These are phyloP conservation scores for Solidago caesia DNA, from an alignment of 129 eudicot species.

Conservation along the genomic window DNA sequence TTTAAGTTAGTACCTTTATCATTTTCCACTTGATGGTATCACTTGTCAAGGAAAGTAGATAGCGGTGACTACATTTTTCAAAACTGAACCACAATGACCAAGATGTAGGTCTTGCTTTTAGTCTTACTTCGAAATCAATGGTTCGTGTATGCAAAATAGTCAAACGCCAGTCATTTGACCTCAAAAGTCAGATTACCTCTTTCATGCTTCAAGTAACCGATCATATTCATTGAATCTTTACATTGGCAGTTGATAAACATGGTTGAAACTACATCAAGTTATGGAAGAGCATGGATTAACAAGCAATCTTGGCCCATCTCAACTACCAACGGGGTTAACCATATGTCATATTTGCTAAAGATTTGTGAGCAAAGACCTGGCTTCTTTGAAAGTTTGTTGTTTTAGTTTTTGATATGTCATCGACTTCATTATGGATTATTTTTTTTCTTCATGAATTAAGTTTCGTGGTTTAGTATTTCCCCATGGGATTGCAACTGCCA, in stretches of 20 bases:
- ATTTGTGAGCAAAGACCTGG: slow-evolving; percentile 25
- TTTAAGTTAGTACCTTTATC: no score
- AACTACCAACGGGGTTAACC: slow-evolving; percentile 4
- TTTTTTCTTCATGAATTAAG: slow-evolving; percentile 13
- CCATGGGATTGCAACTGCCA: slow-evolving; percentile 16
- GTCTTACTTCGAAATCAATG: not conserved
- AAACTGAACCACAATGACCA: not conserved
- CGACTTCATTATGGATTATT: slow-evolving; percentile 19
- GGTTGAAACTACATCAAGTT: slow-evolving; percentile 5
- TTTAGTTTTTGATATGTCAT: slow-evolving; percentile 28
- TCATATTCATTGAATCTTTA: slow-evolving; percentile 8
- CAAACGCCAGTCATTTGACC: not conserved
- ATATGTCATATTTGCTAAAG: slow-evolving; percentile 29
- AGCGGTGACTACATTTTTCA: not conserved
- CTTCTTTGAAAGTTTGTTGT: slow-evolving; percentile 31
- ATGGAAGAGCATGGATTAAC: slow-evolving; percentile 12
- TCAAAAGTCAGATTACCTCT: slow-evolving; percentile 14
- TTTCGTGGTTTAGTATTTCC: slow-evolving; percentile 19
- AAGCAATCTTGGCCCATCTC: slow-evolving; percentile 12
- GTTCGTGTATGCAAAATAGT: not conserved
- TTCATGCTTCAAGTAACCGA: not conserved
- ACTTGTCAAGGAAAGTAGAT: no score
- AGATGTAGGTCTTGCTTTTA: not conserved
- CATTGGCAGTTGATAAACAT: slow-evolving; percentile 26
- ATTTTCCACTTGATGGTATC: no score